These are phyloP conservation scores for Paecilomyces sp. DNA, from an alignment of 2,329 filamentous ascomycete genomes.

Conservation along the genomic window DNA sequence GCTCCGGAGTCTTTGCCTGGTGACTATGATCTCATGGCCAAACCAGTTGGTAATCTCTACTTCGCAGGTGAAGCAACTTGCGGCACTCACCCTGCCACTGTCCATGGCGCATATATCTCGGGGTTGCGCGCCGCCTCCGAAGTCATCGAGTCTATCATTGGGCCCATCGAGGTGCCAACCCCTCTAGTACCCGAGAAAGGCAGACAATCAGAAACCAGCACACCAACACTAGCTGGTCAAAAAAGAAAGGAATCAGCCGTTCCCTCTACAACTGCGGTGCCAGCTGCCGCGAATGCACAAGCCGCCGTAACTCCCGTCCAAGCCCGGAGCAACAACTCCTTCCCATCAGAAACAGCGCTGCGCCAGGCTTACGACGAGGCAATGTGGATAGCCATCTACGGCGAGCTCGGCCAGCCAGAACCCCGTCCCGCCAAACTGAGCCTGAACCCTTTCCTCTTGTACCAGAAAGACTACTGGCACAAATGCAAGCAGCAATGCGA, in stretches of 20 bases:
- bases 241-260: conserved; percentile 15
- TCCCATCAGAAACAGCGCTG: conserved; percentile 18
- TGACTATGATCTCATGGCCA: conserved; percentile 90
- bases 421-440: conserved; percentile 64
- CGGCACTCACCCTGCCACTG: conserved; percentile 90
- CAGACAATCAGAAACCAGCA: conserved; percentile 19
- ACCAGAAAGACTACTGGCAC: conserved; percentile 68
- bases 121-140: conserved; percentile 85
- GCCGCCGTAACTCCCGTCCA: conserved; percentile 4
- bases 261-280: neutral
- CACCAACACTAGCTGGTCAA: conserved; percentile 14
- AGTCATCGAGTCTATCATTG: conserved; percentile 70
- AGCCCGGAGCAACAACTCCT: conserved; percentile 10
- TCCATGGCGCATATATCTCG: conserved; percentile 92
- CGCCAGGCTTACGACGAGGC: conserved; percentile 50
- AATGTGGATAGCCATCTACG: conserved; percentile 50
- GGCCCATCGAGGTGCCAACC: conserved; percentile 67
- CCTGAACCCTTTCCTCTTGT: conserved; percentile 82
- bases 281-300: neutral
- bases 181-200: conserved; percentile 65
- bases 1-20: conserved; percentile 72
- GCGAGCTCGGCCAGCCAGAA: conserved; percentile 66
- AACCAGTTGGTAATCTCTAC: conserved; percentile 74
- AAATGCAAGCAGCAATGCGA: conserved; percentile 59
- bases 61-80: conserved; percentile 97